Base-by-base conservation (phyloP, 202 grass and related monocot species). In the Carex arenaria region DNA sequence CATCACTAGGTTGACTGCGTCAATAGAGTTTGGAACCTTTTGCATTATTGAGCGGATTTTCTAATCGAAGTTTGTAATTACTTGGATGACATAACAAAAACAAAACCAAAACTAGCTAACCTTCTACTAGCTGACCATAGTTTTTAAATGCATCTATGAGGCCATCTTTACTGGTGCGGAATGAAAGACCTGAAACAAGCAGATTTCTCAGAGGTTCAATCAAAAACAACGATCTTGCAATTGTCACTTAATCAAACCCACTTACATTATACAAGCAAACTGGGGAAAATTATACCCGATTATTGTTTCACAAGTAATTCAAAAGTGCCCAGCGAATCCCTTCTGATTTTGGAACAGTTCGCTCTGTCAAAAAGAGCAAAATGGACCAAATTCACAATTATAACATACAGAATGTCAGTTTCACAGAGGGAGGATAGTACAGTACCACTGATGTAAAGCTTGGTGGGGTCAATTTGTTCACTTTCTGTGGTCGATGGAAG, bases 1-100 rank as follows among this genome's bases (percentile, higher is more conserved):
- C 90, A 97, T 91, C 75, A 97, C 93, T 56, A 97, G 84, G 53
- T 86, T 85, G 34, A 91, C 91, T 93, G 85, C 81, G 86, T 52
- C 13, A 89, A 45, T 20, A 66, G 18, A 80, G 17, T 42, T 59
- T 8, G 15, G 19, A 51, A 6, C 11, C 43, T 51, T 52, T 72
- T 1, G 43, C 12, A 75, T 55, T 17, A 75, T 30, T 3, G 47
- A 83, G 19, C 17, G 23, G 8, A 47, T 61, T 15, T 32, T 18
- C 18, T 10, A 51, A 30, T 32, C 17, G 9, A 75, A 51, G 12
- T 15, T n/a, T 31, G 34, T 14, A 31, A 80, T 9, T 10, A 47
- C 17, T 42, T 10, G n/a, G 0, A 4, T 5, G n/a, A 76, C 13
- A 53, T 54, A 31, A 56, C 20, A 62, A 30, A 75, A 49, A 32